Conservation (phyloP, 1,284 basidiomycete species). For the Ustilago trichophora region DNA sequence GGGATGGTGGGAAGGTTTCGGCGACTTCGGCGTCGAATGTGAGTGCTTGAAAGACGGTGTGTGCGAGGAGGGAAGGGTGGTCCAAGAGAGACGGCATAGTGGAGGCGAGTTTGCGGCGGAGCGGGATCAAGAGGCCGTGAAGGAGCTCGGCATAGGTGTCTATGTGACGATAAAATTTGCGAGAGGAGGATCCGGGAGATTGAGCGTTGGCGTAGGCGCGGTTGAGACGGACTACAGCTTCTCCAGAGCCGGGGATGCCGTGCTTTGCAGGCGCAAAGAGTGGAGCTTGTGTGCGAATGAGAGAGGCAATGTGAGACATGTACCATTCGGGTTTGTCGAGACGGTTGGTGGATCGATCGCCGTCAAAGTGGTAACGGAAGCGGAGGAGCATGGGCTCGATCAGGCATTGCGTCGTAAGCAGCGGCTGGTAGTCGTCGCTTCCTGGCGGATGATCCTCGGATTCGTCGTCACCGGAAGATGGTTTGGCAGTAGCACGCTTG, state of each 20-base stretch:
- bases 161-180: constrained; percentile 67
- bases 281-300: constrained; percentile 67
- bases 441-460: constrained; percentile 23
- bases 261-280: constrained; percentile 74
- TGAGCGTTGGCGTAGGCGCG: constrained; percentile 75
- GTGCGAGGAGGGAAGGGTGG: constrained; percentile 85
- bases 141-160: constrained; percentile 59
- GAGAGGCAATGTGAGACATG: constrained; percentile 85
- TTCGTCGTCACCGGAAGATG: background rate
- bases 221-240: constrained; percentile 9
- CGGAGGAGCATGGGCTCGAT: constrained; percentile 83
- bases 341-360: constrained; percentile 83
- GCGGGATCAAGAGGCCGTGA: constrained; percentile 50
- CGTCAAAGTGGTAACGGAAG: constrained; percentile 96
- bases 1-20: constrained; percentile 35
- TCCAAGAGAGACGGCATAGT: constrained; percentile 77
- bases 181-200: constrained; percentile 76
- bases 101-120: constrained; percentile 53
- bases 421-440: constrained; percentile 56
- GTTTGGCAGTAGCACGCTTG: constrained; percentile 25
- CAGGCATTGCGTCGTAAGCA: constrained; percentile 75
- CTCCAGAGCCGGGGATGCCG: constrained; percentile 15
- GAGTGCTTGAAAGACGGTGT: constrained; percentile 91
- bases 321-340: constrained; percentile 98
- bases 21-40: constrained; percentile 84